Base-by-base conservation (phyloP, 2,329 filamentous ascomycete species). In the Calonectria hawksworthii region DNA sequence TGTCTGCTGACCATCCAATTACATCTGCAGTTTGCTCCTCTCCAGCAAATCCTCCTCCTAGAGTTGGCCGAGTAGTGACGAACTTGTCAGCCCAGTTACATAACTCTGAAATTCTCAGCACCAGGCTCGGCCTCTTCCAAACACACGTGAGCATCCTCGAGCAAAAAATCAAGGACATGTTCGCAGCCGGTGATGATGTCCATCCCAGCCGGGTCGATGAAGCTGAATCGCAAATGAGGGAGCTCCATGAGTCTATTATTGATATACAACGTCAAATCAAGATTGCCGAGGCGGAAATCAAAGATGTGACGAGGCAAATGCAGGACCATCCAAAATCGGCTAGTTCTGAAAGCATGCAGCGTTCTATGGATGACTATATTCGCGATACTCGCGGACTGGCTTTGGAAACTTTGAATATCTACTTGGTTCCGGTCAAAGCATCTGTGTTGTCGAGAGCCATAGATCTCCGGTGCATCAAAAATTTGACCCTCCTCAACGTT, bases 401-500 rank as follows among this genome's bases (percentile, higher is more conserved):
- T 2, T 85, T 94, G 1, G 83, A 90, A 66, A 87, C 86, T 2
- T 85, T 94, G 23, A 87, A 87, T 70, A 86, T 93, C 32, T 87
- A 92, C 78, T 86, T 92, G 38, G 88, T 94, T 41, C 92, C 92
- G 0, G 86, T 92, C 77, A 92, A 90, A 81, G 86, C 91, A 3
- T 90, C 89, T 0, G 87, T 93, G 0, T 80, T 94, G 11, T 88
- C 86, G 23, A 86, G 87, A 34, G 90, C 90, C 0, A 84, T 94
- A 44, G 91, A 94, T 77, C 79, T 94, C 4, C 85, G 85, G n/a
- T 85, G 86, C 5, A 85, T 94, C n/a, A 88, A 85, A 76, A 87
- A 87, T 61, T 85, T 94, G 23, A 92, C 91, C 1, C 85, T 94
- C 30, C 87, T 94, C 59, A 93, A 92, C 75, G 92, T 93, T 23